Conservation (phyloP, 2,329 filamentous ascomycete genomes). For the Fusarium citri region DNA sequence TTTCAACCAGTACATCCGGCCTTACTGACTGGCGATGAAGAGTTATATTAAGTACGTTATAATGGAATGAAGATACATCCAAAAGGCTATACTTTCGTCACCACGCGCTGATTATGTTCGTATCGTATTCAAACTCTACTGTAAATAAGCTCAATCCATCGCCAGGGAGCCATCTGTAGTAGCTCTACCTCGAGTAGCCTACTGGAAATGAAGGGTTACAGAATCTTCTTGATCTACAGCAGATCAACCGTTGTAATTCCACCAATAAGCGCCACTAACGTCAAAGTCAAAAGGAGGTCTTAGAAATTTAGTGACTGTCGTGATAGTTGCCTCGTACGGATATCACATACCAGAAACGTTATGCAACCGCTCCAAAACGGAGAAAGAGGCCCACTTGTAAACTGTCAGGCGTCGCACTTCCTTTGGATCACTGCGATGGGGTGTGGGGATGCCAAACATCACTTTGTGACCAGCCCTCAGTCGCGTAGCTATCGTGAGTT, state of each 20-base stretch:
- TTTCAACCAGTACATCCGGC: too few species aligned
- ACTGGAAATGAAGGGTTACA: neutral
- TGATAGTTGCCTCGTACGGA: neutral
- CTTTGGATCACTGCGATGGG: too few species aligned
- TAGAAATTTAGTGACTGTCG: neutral
- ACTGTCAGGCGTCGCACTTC: accelerated
- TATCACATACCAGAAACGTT: constrained; percentile 27
- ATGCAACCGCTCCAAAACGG: neutral
- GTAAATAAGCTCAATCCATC: too few species aligned
- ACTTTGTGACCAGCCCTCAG: too few species aligned
- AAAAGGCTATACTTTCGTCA: too few species aligned
- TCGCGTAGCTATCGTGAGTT: neutral
- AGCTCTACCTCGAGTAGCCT: neutral
- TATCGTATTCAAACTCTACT: too few species aligned
- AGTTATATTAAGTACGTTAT: too few species aligned
- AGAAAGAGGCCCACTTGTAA: neutral
- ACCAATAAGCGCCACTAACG: neutral
- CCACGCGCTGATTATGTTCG: too few species aligned
- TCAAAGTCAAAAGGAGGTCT: neutral
- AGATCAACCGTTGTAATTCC: neutral
- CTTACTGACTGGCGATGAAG: too few species aligned
- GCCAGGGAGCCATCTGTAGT: too few species aligned
- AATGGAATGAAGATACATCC: too few species aligned
- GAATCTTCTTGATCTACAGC: neutral
- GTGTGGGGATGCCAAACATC: too few species aligned